Percentiles rank a stretch among this genome's conserved stretches.
Conservation (phyloP, 176 grass and related monocot species). For the Carex cristatella region DNA sequence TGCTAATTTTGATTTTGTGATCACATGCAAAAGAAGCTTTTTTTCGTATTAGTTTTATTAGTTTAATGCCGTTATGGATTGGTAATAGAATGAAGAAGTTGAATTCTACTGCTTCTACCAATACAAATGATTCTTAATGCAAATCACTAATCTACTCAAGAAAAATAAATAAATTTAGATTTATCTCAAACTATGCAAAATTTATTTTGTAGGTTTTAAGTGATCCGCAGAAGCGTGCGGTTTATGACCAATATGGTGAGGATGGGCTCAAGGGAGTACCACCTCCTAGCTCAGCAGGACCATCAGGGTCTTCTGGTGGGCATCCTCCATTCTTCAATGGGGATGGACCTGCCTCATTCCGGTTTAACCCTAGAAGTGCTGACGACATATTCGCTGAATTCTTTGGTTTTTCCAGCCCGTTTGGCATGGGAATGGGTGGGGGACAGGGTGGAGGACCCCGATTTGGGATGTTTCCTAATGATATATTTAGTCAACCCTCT, state of each 20-base stretch:
- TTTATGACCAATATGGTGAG: slow-evolving; percentile 76
- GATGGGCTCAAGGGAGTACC: slow-evolving; percentile 68
- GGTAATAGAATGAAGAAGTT: neutral
- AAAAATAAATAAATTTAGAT: neutral
- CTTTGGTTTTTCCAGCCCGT: slow-evolving; percentile 59
- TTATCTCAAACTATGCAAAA: neutral
- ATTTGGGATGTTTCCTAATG: slow-evolving; percentile 46
- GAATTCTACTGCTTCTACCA: neutral
- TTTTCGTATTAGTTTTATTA: neutral
- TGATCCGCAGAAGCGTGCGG: slow-evolving; percentile 61
- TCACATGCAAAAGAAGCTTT: neutral
- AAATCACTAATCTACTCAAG: neutral
- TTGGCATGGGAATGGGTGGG: slow-evolving; percentile 35
- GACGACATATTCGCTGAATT: slow-evolving; percentile 81
- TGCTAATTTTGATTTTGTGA: neutral
- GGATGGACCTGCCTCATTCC: slow-evolving; percentile 33
- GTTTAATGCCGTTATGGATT: neutral
- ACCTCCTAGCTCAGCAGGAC: slow-evolving; percentile 42
- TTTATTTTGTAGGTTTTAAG: slow-evolving; percentile 52
- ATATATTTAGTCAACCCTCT: slow-evolving; percentile 36
- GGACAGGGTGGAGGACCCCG: slow-evolving; percentile 30
- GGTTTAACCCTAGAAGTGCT: slow-evolving; percentile 58
- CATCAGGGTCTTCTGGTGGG: slow-evolving; percentile 23
- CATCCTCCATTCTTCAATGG: slow-evolving; percentile 32
- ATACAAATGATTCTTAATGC: neutral